Conservation (phyloP, 192 early-diverging fungal species). For the Umbelopsis sp. region DNA sequence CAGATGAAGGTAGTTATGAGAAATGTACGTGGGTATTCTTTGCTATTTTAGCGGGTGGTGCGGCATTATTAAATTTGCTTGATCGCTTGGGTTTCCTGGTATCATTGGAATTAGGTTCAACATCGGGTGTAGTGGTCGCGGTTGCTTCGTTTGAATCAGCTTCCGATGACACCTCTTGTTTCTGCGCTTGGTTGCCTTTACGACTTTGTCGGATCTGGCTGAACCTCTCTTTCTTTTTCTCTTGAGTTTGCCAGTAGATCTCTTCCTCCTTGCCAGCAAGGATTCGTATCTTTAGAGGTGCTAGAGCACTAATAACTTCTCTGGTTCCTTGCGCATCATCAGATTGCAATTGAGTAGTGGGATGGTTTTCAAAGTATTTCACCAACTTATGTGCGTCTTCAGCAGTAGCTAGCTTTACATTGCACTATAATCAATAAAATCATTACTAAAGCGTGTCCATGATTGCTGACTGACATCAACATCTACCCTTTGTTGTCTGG, state of each 20-base stretch:
- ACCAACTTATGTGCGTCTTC: not conserved
- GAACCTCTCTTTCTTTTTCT: not conserved
- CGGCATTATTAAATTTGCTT: not conserved
- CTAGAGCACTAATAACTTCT: not conserved
- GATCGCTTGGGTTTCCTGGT: not conserved
- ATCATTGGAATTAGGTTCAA: not conserved
- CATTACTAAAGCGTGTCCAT: not conserved
- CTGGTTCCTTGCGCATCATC: not conserved
- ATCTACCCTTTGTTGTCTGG: too few relatives aligned
- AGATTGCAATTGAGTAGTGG: not conserved
- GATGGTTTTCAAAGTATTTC: not conserved
- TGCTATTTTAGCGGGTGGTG: not conserved
- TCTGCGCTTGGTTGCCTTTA: not conserved
- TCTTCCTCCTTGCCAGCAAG: conserved; percentile 18
- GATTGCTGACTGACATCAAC: too few relatives aligned
- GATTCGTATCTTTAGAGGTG: not conserved
- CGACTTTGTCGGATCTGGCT: not conserved
- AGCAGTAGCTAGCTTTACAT: not conserved
- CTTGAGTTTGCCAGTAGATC: conserved; percentile 7
- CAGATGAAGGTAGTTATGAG: not conserved
- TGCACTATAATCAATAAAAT: not conserved
- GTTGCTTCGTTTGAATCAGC: not conserved
- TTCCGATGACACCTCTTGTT: not conserved
- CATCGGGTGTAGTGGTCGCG: not conserved
- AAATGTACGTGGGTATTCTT: conserved; percentile 11